Evolutionary conservation across 73 alveolate genomes (phyloP), one percentile per base, ranked within the genome.

Genomic region (Paramecium sonneborni): DNA sequence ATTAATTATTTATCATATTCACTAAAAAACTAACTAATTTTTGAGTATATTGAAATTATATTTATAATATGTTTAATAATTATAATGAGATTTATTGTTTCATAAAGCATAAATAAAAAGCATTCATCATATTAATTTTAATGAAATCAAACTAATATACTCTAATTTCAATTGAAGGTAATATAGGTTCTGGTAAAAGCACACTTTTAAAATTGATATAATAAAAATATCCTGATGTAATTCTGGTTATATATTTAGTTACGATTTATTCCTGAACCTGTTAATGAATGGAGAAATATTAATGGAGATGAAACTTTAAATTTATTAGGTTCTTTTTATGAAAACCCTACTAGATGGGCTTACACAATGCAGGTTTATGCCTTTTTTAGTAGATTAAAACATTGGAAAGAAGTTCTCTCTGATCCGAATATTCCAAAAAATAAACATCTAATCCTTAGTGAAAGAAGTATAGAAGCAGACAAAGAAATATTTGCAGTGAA

Each of bases 181-280:
- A 62, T 70, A 88, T 88, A 6, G 94, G 94, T 11, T 57, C 88
- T 15, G 94, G 94, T 6, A 88, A 88, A 62, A 57, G 88, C 37
- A 88, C 94, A 23, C 70, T 88, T 21, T 67, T 88, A 14, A 76
- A 82, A 69, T 48, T 88, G 12, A 67, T 88, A 35, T n/a, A 88
- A 70, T 6, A 72, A 5, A 35, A 39, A 21, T 44, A 69, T 23
- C 91, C 85, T 11, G 79, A 88, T 26, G 87, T 57, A 38, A 62
- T 15, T 62, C 2, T 5, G 24, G 10, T 62, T 6, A 62, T 62
- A 62, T 62, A 11, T 11, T 26, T 62, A 62, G 84, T 26, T 62
- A 62, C 21, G 39, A 26, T 62, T 62, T 62, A 30, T 62, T 15
- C 87, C 87, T 79, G 90, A 79, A 14, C 90, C 90, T 11, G 90